Conservation (phyloP, 1,284 basidiomycete species). For the Cryptococcus jaspeensis region DNA sequence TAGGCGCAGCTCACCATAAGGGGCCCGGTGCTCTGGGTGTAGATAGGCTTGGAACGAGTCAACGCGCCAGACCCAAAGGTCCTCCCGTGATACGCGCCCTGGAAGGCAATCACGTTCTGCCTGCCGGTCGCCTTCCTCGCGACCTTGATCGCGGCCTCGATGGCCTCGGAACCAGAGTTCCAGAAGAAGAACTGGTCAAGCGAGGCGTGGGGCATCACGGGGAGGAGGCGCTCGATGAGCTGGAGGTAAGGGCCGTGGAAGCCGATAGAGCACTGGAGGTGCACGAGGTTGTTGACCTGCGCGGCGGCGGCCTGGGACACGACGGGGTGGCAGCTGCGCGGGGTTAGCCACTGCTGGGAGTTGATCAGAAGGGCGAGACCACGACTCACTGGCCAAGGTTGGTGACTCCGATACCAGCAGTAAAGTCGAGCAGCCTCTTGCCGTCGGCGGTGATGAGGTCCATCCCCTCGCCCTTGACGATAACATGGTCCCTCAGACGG, state of each 20-base stretch:
- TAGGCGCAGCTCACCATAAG: conserved; percentile 70
- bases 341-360: not conserved
- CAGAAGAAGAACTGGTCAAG: conserved; percentile 83
- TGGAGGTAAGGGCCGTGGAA: conserved; percentile 74
- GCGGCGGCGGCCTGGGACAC: conserved; percentile 81
- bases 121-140: conserved; percentile 72
- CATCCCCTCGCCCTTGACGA: conserved; percentile 73
- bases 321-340: conserved; percentile 66
- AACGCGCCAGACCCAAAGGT: conserved; percentile 87
- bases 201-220: conserved; percentile 43
- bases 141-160: conserved; percentile 52
- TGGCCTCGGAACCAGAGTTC: conserved; percentile 65
- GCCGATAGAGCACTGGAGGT: conserved; percentile 60
- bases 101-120: conserved; percentile 88
- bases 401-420: conserved; percentile 65
- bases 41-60: conserved; percentile 82
- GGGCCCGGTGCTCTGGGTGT: conserved; percentile 72
- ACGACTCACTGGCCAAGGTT: conserved; percentile 39
- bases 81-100: conserved; percentile 82
- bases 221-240: conserved; percentile 56
- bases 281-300: conserved; percentile 77
- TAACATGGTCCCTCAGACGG: conserved; percentile 59
- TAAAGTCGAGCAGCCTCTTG: conserved; percentile 74
- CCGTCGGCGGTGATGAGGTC: conserved; percentile 66
- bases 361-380: not conserved